Evolutionary conservation across 305 asterid species (phyloP).

Genomic region (Fraxinus albicans): DNA sequence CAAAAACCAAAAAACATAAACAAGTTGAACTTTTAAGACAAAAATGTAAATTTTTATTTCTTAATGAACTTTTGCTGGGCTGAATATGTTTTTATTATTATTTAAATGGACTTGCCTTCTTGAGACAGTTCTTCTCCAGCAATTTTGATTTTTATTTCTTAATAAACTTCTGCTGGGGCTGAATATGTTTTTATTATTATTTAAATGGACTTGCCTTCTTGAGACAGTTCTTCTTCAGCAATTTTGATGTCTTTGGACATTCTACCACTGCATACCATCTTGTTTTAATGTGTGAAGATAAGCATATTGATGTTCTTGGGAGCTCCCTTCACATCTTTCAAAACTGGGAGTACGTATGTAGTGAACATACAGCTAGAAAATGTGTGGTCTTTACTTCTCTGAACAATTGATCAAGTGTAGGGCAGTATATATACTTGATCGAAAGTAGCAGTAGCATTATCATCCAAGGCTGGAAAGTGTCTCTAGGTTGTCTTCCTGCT

Average conservation of each 20-base stretch:
- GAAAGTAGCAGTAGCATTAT: background rate
- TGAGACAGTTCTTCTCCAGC: too few relatives aligned
- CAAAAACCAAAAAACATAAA: background rate
- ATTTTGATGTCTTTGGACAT: background rate
- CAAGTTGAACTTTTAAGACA: background rate
- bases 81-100: background rate
- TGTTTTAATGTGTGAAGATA: background rate
- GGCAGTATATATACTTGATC: background rate
- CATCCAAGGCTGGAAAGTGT: background rate
- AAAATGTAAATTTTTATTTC: background rate
- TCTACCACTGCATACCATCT: background rate
- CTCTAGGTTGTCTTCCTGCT: slow-evolving; percentile 16
- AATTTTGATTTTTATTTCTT: too few relatives aligned
- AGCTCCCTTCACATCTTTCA: background rate
- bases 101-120: too few relatives aligned
- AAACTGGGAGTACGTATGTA: background rate
- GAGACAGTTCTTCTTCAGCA: background rate
- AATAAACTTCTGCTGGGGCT: too few relatives aligned
- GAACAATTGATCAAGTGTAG: background rate
- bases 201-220: background rate
- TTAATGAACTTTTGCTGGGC: background rate
- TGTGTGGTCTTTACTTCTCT: background rate
- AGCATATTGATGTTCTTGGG: background rate
- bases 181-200: too few relatives aligned
- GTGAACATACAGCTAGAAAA: background rate